Evolutionary conservation across 169 alveolate genomes (phyloP).

Genomic region (Theileria luwenshuni): DNA sequence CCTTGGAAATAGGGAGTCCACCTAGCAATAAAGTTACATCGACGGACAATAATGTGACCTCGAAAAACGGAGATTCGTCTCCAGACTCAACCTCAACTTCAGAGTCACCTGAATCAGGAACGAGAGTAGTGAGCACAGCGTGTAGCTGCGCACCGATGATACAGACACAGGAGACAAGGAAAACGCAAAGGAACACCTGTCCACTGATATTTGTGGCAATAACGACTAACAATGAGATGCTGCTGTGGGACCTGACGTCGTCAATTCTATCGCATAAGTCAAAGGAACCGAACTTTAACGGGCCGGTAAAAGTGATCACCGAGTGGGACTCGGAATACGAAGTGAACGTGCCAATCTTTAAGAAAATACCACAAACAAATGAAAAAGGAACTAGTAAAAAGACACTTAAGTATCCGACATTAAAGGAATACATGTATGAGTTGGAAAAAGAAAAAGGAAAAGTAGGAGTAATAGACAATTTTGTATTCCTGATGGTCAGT

Average conservation of each 20-base stretch:
- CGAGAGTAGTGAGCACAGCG: conserved; percentile 8
- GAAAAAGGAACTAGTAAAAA: neutral
- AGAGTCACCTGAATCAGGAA: neutral
- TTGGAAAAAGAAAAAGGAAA: conserved; percentile 27
- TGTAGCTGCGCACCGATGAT: neutral
- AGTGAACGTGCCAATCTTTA: neutral
- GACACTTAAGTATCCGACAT: conserved; percentile 16
- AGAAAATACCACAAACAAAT: neutral
- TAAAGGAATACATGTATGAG: conserved; percentile 51
- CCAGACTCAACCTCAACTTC: neutral
- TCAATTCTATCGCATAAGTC: conserved; percentile 38
- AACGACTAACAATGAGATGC: conserved; percentile 54
- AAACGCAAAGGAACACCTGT: neutral
- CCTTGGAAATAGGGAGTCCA: conserved; percentile 25
- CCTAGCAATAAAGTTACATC: neutral
- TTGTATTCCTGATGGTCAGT: conserved; percentile 45
- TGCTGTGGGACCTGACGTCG: conserved; percentile 61
- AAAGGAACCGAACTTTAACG: conserved; percentile 28
- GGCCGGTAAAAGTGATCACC: conserved; percentile 49
- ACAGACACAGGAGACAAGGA: neutral
- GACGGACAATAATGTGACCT: neutral
- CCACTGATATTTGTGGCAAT: conserved; percentile 37
- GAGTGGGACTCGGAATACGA: conserved; percentile 49
- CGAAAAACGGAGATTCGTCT: neutral
- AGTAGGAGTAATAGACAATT: conserved; percentile 31